Evolutionary conservation across 371 early-diverging fungal species (phyloP).

Genomic region (Mucor sp.): DNA sequence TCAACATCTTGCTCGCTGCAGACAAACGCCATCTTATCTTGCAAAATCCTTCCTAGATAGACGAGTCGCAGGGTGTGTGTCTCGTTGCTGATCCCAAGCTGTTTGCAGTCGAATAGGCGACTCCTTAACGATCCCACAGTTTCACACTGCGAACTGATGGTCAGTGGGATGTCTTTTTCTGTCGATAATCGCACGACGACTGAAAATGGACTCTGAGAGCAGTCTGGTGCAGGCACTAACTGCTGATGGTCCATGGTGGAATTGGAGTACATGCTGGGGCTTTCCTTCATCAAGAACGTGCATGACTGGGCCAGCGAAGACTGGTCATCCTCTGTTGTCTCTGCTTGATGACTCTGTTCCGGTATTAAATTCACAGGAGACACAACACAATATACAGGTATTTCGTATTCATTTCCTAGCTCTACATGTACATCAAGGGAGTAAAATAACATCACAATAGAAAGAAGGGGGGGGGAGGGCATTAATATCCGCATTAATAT

Average conservation of each 20-base stretch:
- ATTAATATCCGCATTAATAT: not conserved
- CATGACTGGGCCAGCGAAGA: not conserved
- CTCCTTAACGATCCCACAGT: conserved; percentile 30
- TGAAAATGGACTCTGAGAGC: conserved; percentile 7
- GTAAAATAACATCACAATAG: not conserved
- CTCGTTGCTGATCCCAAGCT: conserved; percentile 14
- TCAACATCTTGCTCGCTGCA: conserved; percentile 1
- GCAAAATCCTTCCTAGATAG: conserved; percentile 37
- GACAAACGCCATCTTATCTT: conserved; percentile 26
- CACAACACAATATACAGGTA: conserved; percentile 68
- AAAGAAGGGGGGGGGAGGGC: not conserved
- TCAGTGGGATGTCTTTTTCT: conserved; percentile 30
- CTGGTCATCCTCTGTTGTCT: not conserved
- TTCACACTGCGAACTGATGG: conserved; percentile 27
- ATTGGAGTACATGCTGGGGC: conserved; percentile 3
- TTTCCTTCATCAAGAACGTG: not conserved
- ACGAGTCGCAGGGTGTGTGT: conserved; percentile 37
- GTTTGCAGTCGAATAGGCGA: conserved; percentile 30
- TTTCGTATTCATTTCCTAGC: conserved; percentile 65
- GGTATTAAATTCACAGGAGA: conserved; percentile 59
- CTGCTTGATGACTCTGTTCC: not conserved
- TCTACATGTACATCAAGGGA: conserved; percentile 28
- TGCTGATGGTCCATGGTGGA: not conserved
- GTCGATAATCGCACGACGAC: conserved; percentile 41
- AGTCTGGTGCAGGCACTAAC: conserved; percentile 14